These are phyloP conservation scores for Brassica balearica DNA, from an alignment of 441 rosid species.

Conservation along the genomic window DNA sequence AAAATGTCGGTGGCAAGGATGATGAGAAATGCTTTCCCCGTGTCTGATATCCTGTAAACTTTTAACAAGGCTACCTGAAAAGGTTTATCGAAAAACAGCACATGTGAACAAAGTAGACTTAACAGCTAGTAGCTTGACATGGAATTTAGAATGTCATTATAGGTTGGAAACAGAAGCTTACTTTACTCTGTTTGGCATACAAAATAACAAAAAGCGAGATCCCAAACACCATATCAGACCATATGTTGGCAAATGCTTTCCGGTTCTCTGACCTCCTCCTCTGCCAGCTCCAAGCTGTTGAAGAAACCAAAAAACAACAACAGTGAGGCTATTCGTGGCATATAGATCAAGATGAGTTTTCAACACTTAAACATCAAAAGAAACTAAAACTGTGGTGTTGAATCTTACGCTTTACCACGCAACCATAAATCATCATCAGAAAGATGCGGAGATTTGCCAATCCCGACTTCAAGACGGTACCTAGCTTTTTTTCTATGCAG, in stretches of 20 bases:
- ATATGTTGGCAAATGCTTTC: conserved; percentile 89
- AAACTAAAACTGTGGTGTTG: conserved; percentile 11
- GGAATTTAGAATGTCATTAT: background rate
- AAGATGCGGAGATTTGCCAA: conserved; percentile 95
- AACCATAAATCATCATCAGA: conserved; percentile 90
- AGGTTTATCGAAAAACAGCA: background rate
- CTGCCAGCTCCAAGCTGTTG: conserved; percentile 84
- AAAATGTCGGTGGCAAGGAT: conserved; percentile 76
- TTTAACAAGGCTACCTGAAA: conserved; percentile 94
- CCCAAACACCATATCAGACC: conserved; percentile 93
- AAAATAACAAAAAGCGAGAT: conserved; percentile 70
- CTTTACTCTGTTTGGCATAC: conserved; percentile 82
- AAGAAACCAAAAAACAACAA: conserved; percentile 26
- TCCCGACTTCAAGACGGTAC: conserved; percentile 81
- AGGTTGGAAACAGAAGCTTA: conserved; percentile 44
- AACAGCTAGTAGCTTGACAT: conserved; percentile 12
- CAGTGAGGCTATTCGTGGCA: conserved; percentile 2
- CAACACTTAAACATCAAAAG: conserved; percentile 10
- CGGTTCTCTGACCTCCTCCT: conserved; percentile 88
- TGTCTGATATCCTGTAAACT: conserved; percentile 86
- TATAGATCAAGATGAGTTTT: conserved; percentile 13
- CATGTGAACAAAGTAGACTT: background rate
- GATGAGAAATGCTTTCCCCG: conserved; percentile 88
- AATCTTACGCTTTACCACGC: conserved; percentile 87
- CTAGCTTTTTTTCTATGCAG: conserved; percentile 68